Conservation (phyloP, 2,329 filamentous ascomycete genomes). For the Domatiomyces catenatus region DNA sequence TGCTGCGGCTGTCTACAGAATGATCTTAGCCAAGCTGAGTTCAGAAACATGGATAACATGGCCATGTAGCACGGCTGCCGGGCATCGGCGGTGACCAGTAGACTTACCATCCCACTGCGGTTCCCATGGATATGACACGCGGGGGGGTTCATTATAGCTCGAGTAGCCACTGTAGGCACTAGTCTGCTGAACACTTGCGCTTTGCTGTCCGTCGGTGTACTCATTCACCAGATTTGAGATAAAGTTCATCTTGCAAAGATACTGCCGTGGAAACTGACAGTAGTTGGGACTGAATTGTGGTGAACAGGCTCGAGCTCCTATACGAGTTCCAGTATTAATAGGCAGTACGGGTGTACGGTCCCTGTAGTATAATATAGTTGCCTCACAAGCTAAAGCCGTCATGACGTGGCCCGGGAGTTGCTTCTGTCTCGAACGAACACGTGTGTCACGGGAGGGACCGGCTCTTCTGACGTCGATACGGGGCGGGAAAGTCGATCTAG, state of each 20-base stretch:
- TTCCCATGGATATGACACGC: conserved; percentile 29
- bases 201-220: conserved; percentile 2
- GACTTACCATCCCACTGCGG: conserved; percentile 27
- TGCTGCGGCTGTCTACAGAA: conserved; percentile 17
- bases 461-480: neutral
- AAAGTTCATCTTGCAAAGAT: conserved; percentile 4
- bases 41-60: neutral
- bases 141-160: conserved; percentile 8
- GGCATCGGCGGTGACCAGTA: neutral
- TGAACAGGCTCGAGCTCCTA: neutral
- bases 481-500: neutral
- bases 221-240: conserved; percentile 5
- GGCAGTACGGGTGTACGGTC: too few relatives aligned
- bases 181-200: neutral
- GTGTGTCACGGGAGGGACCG: neutral
- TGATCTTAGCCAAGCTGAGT: neutral
- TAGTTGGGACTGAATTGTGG: neutral
- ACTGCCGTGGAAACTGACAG: neutral
- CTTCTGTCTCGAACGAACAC: neutral
- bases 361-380: too few relatives aligned
- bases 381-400: neutral
- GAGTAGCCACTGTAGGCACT: conserved; percentile 2
- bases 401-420: neutral
- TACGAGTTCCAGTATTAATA: too few relatives aligned
- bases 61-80: neutral